These are phyloP conservation scores for Corchorus capsularis DNA, from an alignment of 345 rosid genomes.

Conservation along the genomic window DNA sequence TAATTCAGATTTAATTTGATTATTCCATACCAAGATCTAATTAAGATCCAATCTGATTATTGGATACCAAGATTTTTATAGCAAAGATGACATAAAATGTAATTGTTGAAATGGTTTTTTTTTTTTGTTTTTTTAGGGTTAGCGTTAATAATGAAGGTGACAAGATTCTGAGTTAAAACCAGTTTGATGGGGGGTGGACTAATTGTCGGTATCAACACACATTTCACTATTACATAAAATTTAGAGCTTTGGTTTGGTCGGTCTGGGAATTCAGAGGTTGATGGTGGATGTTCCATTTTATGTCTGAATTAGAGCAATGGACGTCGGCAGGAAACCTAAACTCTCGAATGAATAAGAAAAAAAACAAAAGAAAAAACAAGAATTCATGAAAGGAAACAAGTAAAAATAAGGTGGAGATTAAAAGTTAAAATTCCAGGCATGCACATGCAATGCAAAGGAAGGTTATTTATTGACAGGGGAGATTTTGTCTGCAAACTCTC, in stretches of 20 bases:
- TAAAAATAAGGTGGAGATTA: too few relatives aligned
- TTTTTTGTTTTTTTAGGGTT: too few relatives aligned
- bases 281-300: background rate
- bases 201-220: background rate
- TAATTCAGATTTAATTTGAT: too few relatives aligned
- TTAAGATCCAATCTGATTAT: too few relatives aligned
- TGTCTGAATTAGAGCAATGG: too few relatives aligned
- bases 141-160: background rate
- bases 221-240: background rate
- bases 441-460: background rate
- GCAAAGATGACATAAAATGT: too few relatives aligned
- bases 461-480: background rate
- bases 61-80: too few relatives aligned
- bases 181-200: background rate
- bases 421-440: slow-evolving; percentile 2
- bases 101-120: too few relatives aligned
- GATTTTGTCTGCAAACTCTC: background rate
- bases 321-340: background rate
- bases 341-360: background rate
- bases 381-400: background rate
- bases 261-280: background rate
- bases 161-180: slow-evolving; percentile 19
- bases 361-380: background rate
- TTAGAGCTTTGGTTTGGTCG: background rate
- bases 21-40: too few relatives aligned